Evolutionary conservation across 164 flowering plant species (phyloP).

Genomic region (Aristolochia fimbriata): DNA sequence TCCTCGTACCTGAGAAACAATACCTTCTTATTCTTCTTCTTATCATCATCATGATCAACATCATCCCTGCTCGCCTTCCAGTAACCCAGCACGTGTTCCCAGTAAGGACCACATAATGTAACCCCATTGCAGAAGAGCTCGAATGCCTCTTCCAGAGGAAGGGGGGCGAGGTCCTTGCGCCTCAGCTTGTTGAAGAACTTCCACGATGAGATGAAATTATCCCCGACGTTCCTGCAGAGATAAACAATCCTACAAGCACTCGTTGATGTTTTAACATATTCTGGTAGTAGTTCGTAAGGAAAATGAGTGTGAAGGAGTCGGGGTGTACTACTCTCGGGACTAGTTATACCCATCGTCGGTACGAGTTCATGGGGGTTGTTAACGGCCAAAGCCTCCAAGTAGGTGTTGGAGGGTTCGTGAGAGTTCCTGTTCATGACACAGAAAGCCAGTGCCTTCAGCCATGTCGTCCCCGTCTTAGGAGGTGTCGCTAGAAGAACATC

Average conservation of each 20-base stretch:
- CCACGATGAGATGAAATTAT: conserved; percentile 29
- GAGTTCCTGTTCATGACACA: conserved; percentile 15
- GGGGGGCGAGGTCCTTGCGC: neutral
- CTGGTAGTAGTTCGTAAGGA: conserved; percentile 16
- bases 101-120: conserved; percentile 22
- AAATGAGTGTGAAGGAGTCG: conserved; percentile 27
- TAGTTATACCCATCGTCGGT: conserved; percentile 35
- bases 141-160: conserved; percentile 17
- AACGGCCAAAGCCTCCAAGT: conserved; percentile 20
- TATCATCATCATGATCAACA: conserved; percentile 9
- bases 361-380: conserved; percentile 35
- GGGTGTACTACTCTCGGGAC: conserved; percentile 21
- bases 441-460: conserved; percentile 26
- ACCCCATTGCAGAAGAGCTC: conserved; percentile 27
- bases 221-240: conserved; percentile 28
- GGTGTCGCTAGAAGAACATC: conserved; percentile 8
- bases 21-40: too few relatives aligned
- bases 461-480: conserved; percentile 19
- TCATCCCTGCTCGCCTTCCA: conserved; percentile 15
- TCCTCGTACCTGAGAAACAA: conserved; percentile 24
- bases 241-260: conserved; percentile 22
- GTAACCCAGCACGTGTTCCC: conserved; percentile 6
- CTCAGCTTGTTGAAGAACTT: conserved; percentile 16
- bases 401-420: neutral
- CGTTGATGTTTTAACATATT: conserved; percentile 18